phyloP scores from a whole-genome alignment of 345 rosid species.

The Aurinia saxatilis region DNA sequence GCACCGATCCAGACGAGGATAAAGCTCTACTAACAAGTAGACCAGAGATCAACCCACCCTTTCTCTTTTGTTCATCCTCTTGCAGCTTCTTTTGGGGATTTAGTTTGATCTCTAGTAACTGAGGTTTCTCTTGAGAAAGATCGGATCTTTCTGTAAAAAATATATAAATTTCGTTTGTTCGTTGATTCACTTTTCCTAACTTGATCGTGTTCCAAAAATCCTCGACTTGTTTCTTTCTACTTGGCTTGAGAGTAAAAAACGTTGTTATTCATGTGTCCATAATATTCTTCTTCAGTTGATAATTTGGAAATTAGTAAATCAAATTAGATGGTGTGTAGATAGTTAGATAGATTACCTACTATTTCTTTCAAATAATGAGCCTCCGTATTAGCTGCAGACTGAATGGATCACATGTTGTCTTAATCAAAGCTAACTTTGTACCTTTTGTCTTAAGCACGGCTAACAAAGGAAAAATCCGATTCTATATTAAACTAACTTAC shows the following conservation, averaged over 20 bases:
- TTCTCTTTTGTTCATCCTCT: constrained; percentile 8
- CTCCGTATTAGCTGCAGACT: constrained; percentile 11
- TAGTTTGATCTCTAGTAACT: constrained; percentile 25
- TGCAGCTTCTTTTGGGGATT: background rate
- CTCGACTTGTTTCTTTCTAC: background rate
- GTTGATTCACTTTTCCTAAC: background rate
- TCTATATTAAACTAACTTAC: background rate
- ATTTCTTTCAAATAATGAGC: constrained; percentile 10
- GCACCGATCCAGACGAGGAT: constrained; percentile 66
- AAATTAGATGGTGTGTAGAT: no score
- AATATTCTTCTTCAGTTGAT: background rate
- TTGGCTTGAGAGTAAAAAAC: constrained; percentile 13
- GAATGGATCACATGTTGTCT: constrained; percentile 4
- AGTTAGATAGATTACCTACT: background rate
- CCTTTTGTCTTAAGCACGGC: no score
- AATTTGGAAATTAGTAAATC: background rate
- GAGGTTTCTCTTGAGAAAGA: constrained; percentile 8
- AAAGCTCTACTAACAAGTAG: constrained; percentile 60
- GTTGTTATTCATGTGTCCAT: background rate
- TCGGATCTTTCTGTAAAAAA: constrained; percentile 17
- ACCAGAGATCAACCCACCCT: background rate
- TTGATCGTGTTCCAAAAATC: background rate
- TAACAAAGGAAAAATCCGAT: no score
- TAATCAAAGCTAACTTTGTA: background rate
- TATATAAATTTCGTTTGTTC: background rate